These are phyloP conservation scores for Akanthomyces lecanii DNA, from an alignment of 2,329 filamentous ascomycete genomes.

Conservation along the genomic window DNA sequence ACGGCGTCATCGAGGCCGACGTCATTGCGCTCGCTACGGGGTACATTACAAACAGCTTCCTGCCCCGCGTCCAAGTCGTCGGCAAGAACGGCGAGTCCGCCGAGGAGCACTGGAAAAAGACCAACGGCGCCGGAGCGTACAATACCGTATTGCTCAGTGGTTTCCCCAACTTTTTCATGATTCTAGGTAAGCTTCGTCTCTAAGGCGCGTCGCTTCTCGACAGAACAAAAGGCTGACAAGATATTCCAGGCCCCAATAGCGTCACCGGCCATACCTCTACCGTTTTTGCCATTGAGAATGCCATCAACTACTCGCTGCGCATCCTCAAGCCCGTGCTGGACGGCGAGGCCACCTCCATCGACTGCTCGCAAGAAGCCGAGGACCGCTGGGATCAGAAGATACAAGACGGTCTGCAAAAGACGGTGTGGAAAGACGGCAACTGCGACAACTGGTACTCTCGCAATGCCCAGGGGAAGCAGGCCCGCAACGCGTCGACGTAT, in stretches of 20 bases:
- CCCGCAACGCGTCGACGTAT: conserved; percentile 34
- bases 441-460: conserved; percentile 37
- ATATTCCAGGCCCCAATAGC: conserved; percentile 50
- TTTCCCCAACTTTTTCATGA: conserved; percentile 63
- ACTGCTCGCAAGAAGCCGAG: conserved; percentile 34
- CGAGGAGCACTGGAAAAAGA: conserved; percentile 51
- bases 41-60: conserved; percentile 52
- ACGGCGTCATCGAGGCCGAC: conserved; percentile 48
- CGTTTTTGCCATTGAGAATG: conserved; percentile 57
- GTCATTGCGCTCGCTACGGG: conserved; percentile 60
- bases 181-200: conserved; percentile 40
- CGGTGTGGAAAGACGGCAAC: conserved; percentile 30
- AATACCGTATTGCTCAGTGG: conserved; percentile 53
- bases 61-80: conserved; percentile 49
- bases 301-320: conserved; percentile 55
- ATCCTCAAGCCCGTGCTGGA: conserved; percentile 48
- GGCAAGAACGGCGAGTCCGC: conserved; percentile 48
- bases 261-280: conserved; percentile 58
- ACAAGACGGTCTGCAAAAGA: conserved; percentile 31
- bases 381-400: conserved; percentile 28
- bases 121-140: conserved; percentile 60
- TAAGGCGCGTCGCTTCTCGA: too few relatives aligned
- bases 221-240: neutral
- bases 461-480: conserved; percentile 22
- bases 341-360: conserved; percentile 27